phyloP scores from a whole-genome alignment of 805 yeast genomes.

The Saccharomycopsis capsularis region DNA sequence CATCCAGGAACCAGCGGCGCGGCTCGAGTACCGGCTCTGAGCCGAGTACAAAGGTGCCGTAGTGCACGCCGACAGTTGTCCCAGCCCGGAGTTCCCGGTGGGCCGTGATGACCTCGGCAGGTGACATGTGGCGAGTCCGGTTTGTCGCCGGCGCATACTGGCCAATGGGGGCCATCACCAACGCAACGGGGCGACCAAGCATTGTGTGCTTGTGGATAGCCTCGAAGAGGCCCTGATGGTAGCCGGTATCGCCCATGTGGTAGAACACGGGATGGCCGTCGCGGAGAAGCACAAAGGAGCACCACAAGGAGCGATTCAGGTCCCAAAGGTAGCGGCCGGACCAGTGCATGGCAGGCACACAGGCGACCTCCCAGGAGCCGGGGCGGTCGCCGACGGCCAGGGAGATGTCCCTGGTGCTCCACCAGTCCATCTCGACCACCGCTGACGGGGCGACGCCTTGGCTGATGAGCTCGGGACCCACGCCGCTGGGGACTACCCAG shows the following conservation, averaged over 20 bases:
- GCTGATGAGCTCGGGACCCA: constrained; percentile 48
- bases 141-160: constrained; percentile 97
- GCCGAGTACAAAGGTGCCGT: constrained; percentile 92
- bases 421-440: constrained; percentile 83
- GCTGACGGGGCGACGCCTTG: constrained; percentile 48
- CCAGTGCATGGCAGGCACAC: constrained; percentile 97
- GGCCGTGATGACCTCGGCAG: constrained; percentile 66
- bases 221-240: constrained; percentile 62
- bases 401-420: constrained; percentile 58
- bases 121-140: constrained; percentile 79
- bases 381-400: not conserved
- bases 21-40: constrained; percentile 88
- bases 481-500: constrained; percentile 88
- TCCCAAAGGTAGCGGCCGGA: constrained; percentile 80
- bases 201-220: constrained; percentile 48
- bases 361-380: constrained; percentile 61
- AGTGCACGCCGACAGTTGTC: constrained; percentile 80
- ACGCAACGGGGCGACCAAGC: constrained; percentile 46
- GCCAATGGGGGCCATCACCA: constrained; percentile 86
- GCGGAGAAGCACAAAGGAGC: constrained; percentile 67
- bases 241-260: constrained; percentile 96
- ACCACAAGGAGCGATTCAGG: constrained; percentile 80
- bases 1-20: constrained; percentile 45
- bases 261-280: constrained; percentile 66
- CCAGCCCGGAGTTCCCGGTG: constrained; percentile 54